phyloP scores from a whole-genome alignment of 2,329 filamentous ascomycete species.

The Trichoderma simmonsii region DNA sequence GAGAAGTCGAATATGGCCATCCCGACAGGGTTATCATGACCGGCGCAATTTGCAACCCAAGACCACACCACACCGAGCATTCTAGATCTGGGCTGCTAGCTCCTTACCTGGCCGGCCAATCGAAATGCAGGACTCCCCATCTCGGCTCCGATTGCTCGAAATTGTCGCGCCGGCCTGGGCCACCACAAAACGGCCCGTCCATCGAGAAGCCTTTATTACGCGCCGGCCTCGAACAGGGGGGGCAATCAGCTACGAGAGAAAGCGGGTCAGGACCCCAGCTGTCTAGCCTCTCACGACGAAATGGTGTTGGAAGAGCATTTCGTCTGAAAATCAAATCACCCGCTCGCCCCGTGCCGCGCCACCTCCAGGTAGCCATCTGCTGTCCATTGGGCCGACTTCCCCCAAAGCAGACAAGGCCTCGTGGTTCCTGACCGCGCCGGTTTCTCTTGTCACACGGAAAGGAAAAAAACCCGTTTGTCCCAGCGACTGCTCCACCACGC shows the following conservation, averaged over 20 bases:
- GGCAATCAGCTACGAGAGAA: conserved; percentile 24
- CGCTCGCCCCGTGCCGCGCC: conserved; percentile 36
- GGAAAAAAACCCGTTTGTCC: not conserved
- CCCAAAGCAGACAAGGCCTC: conserved; percentile 3
- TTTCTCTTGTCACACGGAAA: conserved; percentile 6
- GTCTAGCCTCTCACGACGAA: conserved; percentile 18
- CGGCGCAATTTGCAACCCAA: conserved; percentile 11
- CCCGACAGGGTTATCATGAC: not conserved
- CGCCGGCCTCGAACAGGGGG: conserved; percentile 47
- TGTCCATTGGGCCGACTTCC: conserved; percentile 9
- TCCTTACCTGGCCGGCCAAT: conserved; percentile 38
- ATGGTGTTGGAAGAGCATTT: conserved; percentile 15
- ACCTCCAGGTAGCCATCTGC: conserved; percentile 25
- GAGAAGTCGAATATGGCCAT: not conserved
- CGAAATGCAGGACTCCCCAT: conserved; percentile 32
- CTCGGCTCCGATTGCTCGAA: conserved; percentile 48
- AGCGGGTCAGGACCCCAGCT: conserved; percentile 16
- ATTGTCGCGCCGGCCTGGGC: conserved; percentile 36
- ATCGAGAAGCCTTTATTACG: conserved; percentile 51
- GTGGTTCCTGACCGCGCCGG: conserved; percentile 7
- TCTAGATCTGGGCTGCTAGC: conserved; percentile 23
- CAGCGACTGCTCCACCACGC: not conserved
- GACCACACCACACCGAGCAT: conserved; percentile 20
- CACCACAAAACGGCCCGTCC: conserved; percentile 36
- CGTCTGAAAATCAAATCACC: conserved; percentile 17